These are phyloP conservation scores for Alternaria metachromatica DNA, from an alignment of 2,329 filamentous ascomycete genomes.

Conservation along the genomic window DNA sequence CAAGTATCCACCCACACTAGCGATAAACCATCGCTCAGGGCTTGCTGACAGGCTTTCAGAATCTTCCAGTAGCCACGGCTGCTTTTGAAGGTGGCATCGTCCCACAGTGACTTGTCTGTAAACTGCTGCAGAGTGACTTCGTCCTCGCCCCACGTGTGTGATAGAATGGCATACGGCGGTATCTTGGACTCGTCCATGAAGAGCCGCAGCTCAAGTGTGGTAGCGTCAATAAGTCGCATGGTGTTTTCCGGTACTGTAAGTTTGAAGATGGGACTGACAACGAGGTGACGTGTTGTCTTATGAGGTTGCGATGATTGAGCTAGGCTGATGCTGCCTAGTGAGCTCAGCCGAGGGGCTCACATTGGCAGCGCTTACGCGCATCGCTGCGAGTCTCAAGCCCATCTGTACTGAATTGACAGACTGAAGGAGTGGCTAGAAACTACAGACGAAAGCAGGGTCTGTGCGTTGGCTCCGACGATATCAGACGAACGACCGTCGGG, in stretches of 20 bases:
- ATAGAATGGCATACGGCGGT: conserved; percentile 28
- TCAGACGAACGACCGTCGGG: neutral
- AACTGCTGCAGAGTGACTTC: conserved; percentile 25
- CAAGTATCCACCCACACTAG: conserved; percentile 26
- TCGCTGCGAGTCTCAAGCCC: neutral
- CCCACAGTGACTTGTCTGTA: neutral
- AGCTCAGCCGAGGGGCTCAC: neutral
- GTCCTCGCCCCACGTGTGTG: conserved; percentile 20
- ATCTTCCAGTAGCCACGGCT: conserved; percentile 10
- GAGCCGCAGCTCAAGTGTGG: conserved; percentile 3
- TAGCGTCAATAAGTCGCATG: conserved; percentile 21
- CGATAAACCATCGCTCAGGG: conserved; percentile 1
- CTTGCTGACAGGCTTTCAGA: conserved; percentile 6
- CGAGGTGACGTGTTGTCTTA: neutral
- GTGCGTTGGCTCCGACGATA: neutral
- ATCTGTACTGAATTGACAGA: neutral
- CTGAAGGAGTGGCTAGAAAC: neutral
- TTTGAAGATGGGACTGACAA: neutral
- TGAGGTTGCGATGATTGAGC: neutral
- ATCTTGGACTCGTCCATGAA: conserved; percentile 15
- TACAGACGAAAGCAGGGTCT: neutral
- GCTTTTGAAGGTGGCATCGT: neutral
- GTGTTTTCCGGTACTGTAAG: neutral
- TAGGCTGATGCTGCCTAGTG: neutral
- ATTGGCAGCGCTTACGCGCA: neutral